Evolutionary conservation across 768 basidiomycete genomes (phyloP).

Genomic region (Cystobasidium ongulense): DNA sequence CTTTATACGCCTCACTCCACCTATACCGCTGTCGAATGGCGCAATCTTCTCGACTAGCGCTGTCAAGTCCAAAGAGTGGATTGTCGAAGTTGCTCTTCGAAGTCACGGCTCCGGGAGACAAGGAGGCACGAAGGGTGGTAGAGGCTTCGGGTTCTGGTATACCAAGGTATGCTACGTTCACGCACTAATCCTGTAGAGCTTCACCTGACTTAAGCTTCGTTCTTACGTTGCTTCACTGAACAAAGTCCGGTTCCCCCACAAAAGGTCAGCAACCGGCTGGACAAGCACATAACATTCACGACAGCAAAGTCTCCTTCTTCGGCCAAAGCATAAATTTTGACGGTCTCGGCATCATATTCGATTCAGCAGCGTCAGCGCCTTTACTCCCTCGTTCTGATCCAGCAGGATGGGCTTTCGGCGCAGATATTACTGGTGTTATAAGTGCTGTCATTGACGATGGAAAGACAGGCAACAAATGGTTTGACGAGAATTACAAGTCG

Average conservation of each 20-base stretch:
- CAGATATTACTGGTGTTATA: conserved; percentile 37
- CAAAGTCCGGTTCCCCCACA: conserved; percentile 30
- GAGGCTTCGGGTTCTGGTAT: conserved; percentile 41
- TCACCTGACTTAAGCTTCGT: not conserved
- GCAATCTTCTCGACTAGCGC: conserved; percentile 34
- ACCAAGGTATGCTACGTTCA: conserved; percentile 33
- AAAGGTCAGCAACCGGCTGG: not conserved
- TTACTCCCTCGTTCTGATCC: conserved; percentile 35
- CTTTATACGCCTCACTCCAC: conserved; percentile 39
- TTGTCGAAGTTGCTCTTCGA: conserved; percentile 41
- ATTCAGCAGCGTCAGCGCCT: conserved; percentile 35
- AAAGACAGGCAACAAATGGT: conserved; percentile 34
- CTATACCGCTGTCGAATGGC: conserved; percentile 40
- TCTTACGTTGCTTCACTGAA: conserved; percentile 7
- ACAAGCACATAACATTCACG: conserved; percentile 26
- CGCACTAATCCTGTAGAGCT: too few species aligned
- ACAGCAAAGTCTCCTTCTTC: conserved; percentile 39
- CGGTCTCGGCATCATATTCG: conserved; percentile 42
- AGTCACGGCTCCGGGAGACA: conserved; percentile 36
- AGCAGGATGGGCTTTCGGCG: conserved; percentile 16
- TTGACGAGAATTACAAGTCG: conserved; percentile 30
- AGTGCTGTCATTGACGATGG: conserved; percentile 40
- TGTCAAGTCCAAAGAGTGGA: conserved; percentile 37
- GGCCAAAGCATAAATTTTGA: conserved; percentile 38
- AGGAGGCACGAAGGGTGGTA: conserved; percentile 34